A percentile compares a stretch with the other conserved stretches of the same genome.
Evolutionary conservation across 2,329 filamentous ascomycete genomes (phyloP).

Genomic region (Phyllosticta citribraziliensis): DNA sequence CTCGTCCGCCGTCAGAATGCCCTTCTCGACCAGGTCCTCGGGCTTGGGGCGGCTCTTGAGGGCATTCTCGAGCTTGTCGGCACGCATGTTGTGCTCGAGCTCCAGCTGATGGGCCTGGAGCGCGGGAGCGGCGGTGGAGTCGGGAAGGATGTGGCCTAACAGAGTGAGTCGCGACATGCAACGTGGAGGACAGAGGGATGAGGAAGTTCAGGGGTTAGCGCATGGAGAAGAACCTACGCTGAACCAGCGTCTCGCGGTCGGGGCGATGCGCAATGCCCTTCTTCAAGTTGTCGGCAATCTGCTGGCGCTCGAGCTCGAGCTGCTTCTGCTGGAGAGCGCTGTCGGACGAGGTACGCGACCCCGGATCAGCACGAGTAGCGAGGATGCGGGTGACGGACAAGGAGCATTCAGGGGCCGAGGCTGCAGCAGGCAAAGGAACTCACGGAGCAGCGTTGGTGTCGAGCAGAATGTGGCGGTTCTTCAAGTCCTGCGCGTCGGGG

Average conservation of each 20-base stretch:
- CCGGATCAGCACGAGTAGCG: background rate
- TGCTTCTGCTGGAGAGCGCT: constrained; percentile 53
- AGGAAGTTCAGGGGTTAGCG: constrained; percentile 1
- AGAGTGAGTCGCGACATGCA: constrained; percentile 1
- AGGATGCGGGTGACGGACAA: background rate
- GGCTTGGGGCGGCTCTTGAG: constrained; percentile 67
- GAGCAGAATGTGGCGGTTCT: constrained; percentile 57
- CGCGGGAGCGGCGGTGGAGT: constrained; percentile 65
- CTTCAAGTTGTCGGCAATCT: constrained; percentile 52
- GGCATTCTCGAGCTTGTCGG: constrained; percentile 78
- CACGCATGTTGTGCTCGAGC: constrained; percentile 79
- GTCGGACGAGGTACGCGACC: background rate
- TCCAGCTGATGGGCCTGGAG: constrained; percentile 74
- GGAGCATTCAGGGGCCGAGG: background rate
- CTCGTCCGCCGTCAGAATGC: constrained; percentile 52
- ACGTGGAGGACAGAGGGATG: background rate
- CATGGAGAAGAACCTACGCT: constrained; percentile 47
- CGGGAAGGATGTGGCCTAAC: constrained; percentile 76
- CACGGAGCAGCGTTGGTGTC: constrained; percentile 59
- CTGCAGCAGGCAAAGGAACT: constrained; percentile 17
- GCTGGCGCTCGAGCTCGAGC: constrained; percentile 55
- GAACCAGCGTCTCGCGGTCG: constrained; percentile 65
- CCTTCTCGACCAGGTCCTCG: constrained; percentile 66
- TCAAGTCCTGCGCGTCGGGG: constrained; percentile 50
- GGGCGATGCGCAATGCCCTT: constrained; percentile 54